A percentile compares a stretch with the other conserved stretches of the same genome.
phyloP scores from a whole-genome alignment of 176 grass and related monocot species.

The Carex parvula region DNA sequence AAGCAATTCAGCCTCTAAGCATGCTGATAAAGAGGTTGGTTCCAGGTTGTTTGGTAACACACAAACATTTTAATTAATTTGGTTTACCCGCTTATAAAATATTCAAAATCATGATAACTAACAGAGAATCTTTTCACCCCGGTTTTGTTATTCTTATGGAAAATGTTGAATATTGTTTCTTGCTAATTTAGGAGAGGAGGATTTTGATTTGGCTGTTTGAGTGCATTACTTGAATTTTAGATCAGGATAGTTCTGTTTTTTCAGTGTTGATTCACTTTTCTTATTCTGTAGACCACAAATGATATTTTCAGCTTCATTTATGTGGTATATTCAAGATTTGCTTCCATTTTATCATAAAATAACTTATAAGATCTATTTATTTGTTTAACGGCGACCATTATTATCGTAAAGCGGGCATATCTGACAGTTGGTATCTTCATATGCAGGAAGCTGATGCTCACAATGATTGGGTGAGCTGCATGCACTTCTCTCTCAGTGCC shows the following conservation, averaged over 20 bases:
- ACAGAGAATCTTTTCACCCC: too few species aligned
- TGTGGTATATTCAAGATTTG: neutral
- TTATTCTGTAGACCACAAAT: neutral
- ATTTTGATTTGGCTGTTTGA: neutral
- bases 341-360: neutral
- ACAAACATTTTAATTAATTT: too few species aligned
- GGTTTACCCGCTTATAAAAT: too few species aligned
- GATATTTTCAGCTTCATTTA: neutral
- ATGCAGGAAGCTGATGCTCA: slow-evolving; percentile 49
- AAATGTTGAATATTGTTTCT: too few species aligned
- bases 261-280: neutral
- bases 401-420: neutral
- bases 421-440: too few species aligned
- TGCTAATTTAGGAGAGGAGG: neutral
- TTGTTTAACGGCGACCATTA: neutral
- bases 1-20: too few species aligned
- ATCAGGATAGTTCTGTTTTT: neutral
- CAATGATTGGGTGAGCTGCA: slow-evolving; percentile 67
- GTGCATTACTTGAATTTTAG: neutral
- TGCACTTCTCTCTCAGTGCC: slow-evolving; percentile 63
- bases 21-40: too few species aligned
- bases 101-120: too few species aligned
- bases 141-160: too few species aligned
- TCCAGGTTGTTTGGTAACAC: too few species aligned
- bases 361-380: too few species aligned